Evolutionary conservation across 2,329 filamentous ascomycete genomes (phyloP).

Genomic region (Trichoderma hamatum): DNA sequence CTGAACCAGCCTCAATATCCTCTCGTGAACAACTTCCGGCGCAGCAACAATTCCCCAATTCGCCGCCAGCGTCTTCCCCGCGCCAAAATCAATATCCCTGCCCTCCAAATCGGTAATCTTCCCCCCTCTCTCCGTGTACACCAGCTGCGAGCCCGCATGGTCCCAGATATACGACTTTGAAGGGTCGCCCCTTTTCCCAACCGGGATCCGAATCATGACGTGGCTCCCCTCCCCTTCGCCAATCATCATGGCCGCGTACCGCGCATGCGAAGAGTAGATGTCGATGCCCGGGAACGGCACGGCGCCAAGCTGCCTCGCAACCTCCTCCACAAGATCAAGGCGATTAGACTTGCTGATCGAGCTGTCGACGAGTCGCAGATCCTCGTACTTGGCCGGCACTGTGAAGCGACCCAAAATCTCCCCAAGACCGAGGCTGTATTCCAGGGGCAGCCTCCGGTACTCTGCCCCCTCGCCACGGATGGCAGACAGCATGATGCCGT

Average conservation of each 20-base stretch:
- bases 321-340: slow-evolving; percentile 38
- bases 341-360: slow-evolving; percentile 37
- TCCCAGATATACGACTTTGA: slow-evolving; percentile 50
- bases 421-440: slow-evolving; percentile 1
- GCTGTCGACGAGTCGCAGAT: slow-evolving; percentile 43
- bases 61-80: slow-evolving; percentile 39
- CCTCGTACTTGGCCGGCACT: slow-evolving; percentile 29
- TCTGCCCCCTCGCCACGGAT: slow-evolving; percentile 39
- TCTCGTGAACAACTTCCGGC: slow-evolving; percentile 46
- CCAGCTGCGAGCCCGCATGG: slow-evolving; percentile 60
- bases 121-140: slow-evolving; percentile 59
- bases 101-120: slow-evolving; percentile 54
- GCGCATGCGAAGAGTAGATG: slow-evolving; percentile 46
- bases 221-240: slow-evolving; percentile 39
- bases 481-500: slow-evolving; percentile 44
- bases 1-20: slow-evolving; percentile 42
- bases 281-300: slow-evolving; percentile 42
- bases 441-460: slow-evolving; percentile 34
- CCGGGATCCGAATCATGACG: slow-evolving; percentile 40
- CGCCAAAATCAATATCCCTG: slow-evolving; percentile 41
- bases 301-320: slow-evolving; percentile 39
- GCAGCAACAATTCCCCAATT: slow-evolving; percentile 49
- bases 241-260: slow-evolving; percentile 44
- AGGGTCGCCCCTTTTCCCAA: slow-evolving; percentile 9
- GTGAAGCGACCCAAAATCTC: slow-evolving; percentile 31